A percentile compares a stretch with the other conserved stretches of the same genome.
Evolutionary conservation across 2,329 filamentous ascomycete species (phyloP).

Genomic region (Ophiostoma himal-ulmi): DNA sequence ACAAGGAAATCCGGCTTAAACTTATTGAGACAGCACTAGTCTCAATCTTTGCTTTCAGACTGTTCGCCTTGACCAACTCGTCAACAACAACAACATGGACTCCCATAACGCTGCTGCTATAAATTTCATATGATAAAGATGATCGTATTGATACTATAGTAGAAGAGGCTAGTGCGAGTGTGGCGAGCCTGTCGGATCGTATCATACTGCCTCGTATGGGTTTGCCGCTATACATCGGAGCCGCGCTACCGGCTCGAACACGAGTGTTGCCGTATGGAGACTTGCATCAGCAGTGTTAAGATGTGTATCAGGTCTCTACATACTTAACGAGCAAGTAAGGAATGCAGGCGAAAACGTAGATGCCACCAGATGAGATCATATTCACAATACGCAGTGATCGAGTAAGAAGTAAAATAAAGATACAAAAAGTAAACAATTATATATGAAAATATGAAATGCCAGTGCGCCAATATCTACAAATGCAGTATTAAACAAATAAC

Average conservation of each 20-base stretch:
- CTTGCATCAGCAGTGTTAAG: too few species aligned
- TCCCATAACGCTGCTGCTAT: not conserved
- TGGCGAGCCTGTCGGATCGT: not conserved
- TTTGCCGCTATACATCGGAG: not conserved
- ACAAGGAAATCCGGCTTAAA: not conserved
- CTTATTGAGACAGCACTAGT: not conserved
- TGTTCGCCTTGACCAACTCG: not conserved
- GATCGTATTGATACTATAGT: not conserved
- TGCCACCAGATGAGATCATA: too few species aligned
- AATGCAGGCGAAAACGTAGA: not conserved
- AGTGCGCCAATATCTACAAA: constrained; percentile 5
- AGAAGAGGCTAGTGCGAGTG: not conserved
- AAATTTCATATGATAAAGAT: not conserved
- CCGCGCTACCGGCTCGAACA: not conserved
- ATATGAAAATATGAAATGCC: not conserved
- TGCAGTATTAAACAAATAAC: not conserved
- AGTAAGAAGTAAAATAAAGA: not conserved
- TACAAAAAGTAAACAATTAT: not conserved
- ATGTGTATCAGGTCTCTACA: not conserved
- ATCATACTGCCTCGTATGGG: not conserved
- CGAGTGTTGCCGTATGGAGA: too few species aligned
- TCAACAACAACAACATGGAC: not conserved
- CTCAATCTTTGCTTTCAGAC: not conserved
- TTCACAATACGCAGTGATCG: too few species aligned
- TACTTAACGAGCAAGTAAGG: not conserved